Base-by-base conservation (phyloP, 306 rosid genomes). In the Trichosanthes truncata region DNA sequence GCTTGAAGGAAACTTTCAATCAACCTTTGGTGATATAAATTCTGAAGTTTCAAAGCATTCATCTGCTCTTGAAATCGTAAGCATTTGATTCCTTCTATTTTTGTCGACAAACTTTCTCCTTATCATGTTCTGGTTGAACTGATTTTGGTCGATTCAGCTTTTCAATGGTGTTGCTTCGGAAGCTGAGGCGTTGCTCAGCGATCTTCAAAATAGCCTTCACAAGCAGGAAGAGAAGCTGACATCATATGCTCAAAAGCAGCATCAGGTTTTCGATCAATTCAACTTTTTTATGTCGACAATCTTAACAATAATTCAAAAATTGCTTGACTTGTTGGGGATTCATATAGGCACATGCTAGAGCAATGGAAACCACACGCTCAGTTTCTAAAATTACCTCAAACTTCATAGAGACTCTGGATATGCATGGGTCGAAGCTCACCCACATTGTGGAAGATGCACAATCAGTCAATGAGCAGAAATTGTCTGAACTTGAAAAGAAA, bases 161-260 rank as follows among this genome's bases (percentile, higher is more conserved):
- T 96, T 96, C 79, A 90, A 93, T 88, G 93, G 97, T 85, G 88
- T 96, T 21, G 94, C 99, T 85, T 82, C 91, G 26, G 99, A 96
- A 87, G 99, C 99, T 57, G 94, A 96, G 84, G 89, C 89, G 5
- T 82, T 96, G 60, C 89, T 96, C 31, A 87, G 88, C 62, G 97
- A 91, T 89, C 98, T 96, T 67, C 98, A 89, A 90, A 88, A 83
- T 76, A 93, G 87, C 84, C 98, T 96, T 83, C 91, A 93, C 87
- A 89, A 85, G 85, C 99, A 96, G 84, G 98, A 91, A 74, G 93
- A 87, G 83, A 91, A 88, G 88, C 88, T 96, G 82, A 84, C 91
- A 67, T 84, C 97, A 79, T 90, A 84, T 91, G 97, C 99, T 81
- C 88, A 89, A 69, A 96, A 93, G 79, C 99, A 96, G 87, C 94